Evolutionary conservation across 495 filamentous ascomycete species (phyloP).

Genomic region (Xylaria telfairii): DNA sequence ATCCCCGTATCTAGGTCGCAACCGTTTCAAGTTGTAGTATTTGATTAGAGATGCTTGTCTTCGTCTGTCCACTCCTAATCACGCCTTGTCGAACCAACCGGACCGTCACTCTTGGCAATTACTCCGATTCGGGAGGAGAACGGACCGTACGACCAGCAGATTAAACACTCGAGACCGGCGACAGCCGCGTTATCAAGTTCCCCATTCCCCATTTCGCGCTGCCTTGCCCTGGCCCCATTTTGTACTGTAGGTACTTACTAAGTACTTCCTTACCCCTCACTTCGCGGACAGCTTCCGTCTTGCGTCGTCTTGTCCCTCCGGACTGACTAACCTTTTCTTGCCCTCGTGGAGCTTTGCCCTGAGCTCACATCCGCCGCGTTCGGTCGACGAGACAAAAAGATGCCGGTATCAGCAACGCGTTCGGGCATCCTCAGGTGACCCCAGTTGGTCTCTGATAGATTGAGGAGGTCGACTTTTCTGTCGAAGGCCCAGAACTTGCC

Average conservation of each 20-base stretch:
- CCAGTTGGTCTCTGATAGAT: conserved; percentile 32
- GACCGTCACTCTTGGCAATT: conserved; percentile 21
- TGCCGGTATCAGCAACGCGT: conserved; percentile 25
- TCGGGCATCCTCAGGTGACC: conserved; percentile 39
- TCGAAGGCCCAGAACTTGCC: conserved; percentile 35
- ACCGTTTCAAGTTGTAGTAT: conserved; percentile 20
- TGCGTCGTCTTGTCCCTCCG: conserved; percentile 30
- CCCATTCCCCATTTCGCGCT: conserved; percentile 12
- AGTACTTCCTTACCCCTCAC: conserved; percentile 36
- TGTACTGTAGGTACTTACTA: no score
- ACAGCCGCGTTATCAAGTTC: neutral
- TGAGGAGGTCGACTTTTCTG: conserved; percentile 26
- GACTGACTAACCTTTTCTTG: conserved; percentile 7
- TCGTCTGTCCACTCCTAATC: conserved; percentile 9
- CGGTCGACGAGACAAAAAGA: conserved; percentile 19
- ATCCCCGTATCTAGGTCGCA: conserved; percentile 7
- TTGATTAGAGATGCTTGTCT: neutral
- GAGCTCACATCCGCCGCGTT: conserved; percentile 15
- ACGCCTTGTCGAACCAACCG: conserved; percentile 15
- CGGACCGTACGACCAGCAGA: conserved; percentile 21
- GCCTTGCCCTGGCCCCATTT: conserved; percentile 10
- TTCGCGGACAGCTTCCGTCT: conserved; percentile 36
- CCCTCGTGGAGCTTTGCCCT: conserved; percentile 10
- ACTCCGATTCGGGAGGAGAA: conserved; percentile 21
- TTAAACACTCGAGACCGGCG: conserved; percentile 5